Base-by-base conservation (phyloP, 345 rosid species). In the Eucalyptus paniculata region DNA sequence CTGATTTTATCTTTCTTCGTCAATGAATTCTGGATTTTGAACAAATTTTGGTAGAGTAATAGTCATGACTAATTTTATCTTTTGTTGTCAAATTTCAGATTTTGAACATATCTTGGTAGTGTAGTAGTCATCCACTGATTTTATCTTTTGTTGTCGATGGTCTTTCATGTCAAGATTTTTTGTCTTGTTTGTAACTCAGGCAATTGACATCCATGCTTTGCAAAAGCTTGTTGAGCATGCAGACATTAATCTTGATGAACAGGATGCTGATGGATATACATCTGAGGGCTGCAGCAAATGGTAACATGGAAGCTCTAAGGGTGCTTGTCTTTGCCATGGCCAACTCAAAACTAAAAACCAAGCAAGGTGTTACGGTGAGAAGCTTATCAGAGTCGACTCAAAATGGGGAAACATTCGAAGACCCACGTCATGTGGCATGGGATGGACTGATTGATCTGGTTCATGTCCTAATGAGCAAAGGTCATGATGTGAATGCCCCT, bases 271-370 rank as follows among this genome's bases (percentile, higher is more conserved):
- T 23, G 96, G 95, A 44, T 88, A 89, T 89, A 89, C 97, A 60
- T 92, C 95, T 17, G 95, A 81, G 87, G 90, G 94, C 96, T 51
- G 95, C 95, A 37, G 83, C 90, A 26, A 90, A 91, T 16, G 93
- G 94, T 67, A 91, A 92, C 28, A 92, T 88, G 34, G 96, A 95
- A 72, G 92, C 91, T 77, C 93, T 95, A 90, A 90, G 90, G 72
- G 40, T 89, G 89, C 94, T 95, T 80, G 93, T 95, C 42, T 80
- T 89, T 86, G 93, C 96, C 1, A 96, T 95, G 51, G 95, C 96
- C 62, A 87, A 94, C 50, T 89, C 93, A 18, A 95, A 93, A 80
- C 89, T 94, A 50, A 86, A 32, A 16, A 94, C 92, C 90, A 92
- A 89, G 56, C 72, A 90, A 13, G 94, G 96, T 6, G 90, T 90